Base-by-base conservation (phyloP, 352 stramenopile species). In the Pythium myriotylum region DNA sequence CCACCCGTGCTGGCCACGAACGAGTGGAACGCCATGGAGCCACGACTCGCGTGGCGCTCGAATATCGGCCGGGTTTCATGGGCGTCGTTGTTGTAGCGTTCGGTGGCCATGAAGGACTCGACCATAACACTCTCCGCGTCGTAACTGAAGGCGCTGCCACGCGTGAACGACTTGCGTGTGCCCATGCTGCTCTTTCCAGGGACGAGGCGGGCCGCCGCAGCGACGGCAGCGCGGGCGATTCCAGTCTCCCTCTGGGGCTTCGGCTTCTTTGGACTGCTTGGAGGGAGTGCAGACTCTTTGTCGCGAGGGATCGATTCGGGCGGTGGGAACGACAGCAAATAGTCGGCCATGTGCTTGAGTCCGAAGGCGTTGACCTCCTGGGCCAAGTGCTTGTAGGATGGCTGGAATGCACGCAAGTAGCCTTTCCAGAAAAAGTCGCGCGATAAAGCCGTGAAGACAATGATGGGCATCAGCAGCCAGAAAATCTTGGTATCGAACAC, bases 101-200 rank as follows among this genome's bases (percentile, higher is more conserved):
- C 79, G 7, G 81, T 89, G 0, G 85, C 81, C 74, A 95, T 91
- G 72, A 91, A 95, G 27, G 84, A 91, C 67, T 94, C 84, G 24
- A 93, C 87, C 87, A 95, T 94, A 39, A 95, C 82, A 72, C 81
- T 91, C 59, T 95, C 87, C 20, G 87, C 85, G 33, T 95, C 87
- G 72, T 95, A 95, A 63, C 87, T 94, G 68, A 95, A 95, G 4
- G 87, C 87, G 49, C 75, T 91, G 46, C 87, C 87, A 47, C 87
- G 81, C 24, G 74, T 80, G 22, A 73, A 49, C 62, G 78, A 71
- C 55, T 64, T 61, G 41, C 66, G 69, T 13, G 67, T 60, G 33
- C 54, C 62, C 7, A 64, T 26, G 27, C 48, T 45, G 49, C 54
- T 40, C 45, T 54, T 55, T 3, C 55, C 55, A 14, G 41, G 46